Conservation (phyloP, 2,329 filamentous ascomycete species). For the Sporothrix dimorphospora region DNA sequence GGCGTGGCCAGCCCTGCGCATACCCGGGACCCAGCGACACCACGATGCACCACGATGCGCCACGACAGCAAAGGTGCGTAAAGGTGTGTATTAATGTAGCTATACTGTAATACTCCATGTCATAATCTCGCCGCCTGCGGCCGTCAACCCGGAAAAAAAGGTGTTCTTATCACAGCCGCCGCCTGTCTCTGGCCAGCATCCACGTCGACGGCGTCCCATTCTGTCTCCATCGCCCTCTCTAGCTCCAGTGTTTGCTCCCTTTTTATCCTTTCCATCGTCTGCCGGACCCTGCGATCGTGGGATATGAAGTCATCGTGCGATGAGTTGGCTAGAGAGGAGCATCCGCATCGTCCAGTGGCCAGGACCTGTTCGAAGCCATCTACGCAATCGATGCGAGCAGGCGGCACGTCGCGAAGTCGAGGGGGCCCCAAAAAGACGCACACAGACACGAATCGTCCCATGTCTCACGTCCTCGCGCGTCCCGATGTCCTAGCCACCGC, state of each 20-base stretch:
- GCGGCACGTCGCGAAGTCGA: not conserved
- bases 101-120: slow-evolving; percentile 15
- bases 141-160: not conserved
- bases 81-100: slow-evolving; percentile 10
- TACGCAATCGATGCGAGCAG: slow-evolving; percentile 11
- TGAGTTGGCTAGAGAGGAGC: not conserved
- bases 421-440: not conserved
- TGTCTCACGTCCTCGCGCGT: not conserved
- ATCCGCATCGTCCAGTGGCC: not conserved
- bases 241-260: not conserved
- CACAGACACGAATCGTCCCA: not conserved
- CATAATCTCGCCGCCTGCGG: slow-evolving; percentile 11
- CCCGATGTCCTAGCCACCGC: not conserved
- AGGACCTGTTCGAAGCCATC: not conserved
- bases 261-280: not conserved
- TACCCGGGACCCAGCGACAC: slow-evolving; percentile 21
- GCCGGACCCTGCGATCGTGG: not conserved
- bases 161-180: not conserved
- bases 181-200: not conserved
- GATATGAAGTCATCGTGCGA: slow-evolving; percentile 11
- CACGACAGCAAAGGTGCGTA: no score
- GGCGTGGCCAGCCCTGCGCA: not conserved
- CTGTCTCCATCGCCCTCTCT: not conserved
- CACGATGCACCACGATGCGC: not conserved
- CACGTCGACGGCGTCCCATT: not conserved